Evolutionary conservation across 2,329 filamentous ascomycete genomes (phyloP).

Genomic region (Pestalotiopsis sp.): DNA sequence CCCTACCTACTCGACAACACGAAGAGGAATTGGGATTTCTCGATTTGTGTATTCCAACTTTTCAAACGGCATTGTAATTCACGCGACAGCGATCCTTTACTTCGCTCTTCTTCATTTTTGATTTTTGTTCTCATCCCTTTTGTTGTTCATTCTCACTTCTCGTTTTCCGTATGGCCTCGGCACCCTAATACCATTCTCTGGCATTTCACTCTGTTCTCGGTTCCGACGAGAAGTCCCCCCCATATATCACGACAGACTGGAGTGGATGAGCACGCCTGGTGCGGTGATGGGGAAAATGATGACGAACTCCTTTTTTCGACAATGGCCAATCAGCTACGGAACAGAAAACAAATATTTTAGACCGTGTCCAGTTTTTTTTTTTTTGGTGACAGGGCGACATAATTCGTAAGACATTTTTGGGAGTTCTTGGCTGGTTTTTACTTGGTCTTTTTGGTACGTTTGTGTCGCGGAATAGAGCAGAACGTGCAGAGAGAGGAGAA

Average conservation of each 20-base stretch:
- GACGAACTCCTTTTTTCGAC: neutral
- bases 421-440: neutral
- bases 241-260: neutral
- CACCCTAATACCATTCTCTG: slow-evolving; percentile 6
- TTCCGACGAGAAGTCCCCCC: slow-evolving; percentile 1
- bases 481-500: neutral
- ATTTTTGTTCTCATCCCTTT: neutral
- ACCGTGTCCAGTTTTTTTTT: neutral
- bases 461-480: slow-evolving; percentile 1
- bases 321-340: neutral
- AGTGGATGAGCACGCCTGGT: slow-evolving; percentile 6
- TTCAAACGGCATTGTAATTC: slow-evolving; percentile 4
- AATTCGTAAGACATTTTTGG: slow-evolving; percentile 6
- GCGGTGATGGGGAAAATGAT: slow-evolving; percentile 4
- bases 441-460: neutral
- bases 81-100: neutral
- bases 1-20: neutral
- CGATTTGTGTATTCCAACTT: neutral
- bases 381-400: neutral
- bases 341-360: slow-evolving; percentile 1
- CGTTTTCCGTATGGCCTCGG: neutral
- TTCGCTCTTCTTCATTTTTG: neutral
- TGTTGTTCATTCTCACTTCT: neutral
- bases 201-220: neutral
- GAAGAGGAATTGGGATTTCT: neutral